Conservation (phyloP, 139 green algal genomes). For the Coccomyxa sp. region DNA sequence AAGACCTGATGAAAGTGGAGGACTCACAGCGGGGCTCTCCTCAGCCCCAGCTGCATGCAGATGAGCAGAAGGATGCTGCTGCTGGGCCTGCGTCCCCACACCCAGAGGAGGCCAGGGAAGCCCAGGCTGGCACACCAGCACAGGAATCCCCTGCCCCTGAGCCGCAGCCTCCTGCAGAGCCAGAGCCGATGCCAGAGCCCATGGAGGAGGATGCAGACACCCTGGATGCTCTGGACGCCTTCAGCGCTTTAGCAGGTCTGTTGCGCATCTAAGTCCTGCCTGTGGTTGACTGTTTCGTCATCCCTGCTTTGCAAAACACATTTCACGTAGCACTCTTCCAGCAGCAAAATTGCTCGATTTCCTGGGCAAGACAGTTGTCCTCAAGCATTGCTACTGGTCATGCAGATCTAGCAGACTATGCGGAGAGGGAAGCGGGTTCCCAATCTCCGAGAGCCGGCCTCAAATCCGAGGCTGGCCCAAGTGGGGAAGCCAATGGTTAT, state of each 20-base stretch:
- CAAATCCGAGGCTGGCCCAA: neutral
- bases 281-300: too few species aligned
- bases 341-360: too few species aligned
- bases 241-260: constrained; percentile 15
- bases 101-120: too few species aligned
- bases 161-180: neutral
- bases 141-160: too few species aligned
- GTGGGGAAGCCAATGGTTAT: neutral
- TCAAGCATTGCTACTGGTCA: too few species aligned
- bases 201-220: neutral
- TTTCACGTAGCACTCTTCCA: too few species aligned
- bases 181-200: neutral
- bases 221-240: constrained; percentile 11
- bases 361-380: too few species aligned
- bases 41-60: too few species aligned
- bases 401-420: constrained; percentile 7
- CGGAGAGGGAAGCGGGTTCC: neutral
- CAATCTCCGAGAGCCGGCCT: neutral
- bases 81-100: too few species aligned
- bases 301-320: neutral
- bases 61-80: too few species aligned
- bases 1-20: neutral
- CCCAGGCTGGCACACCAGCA: too few species aligned
- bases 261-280: too few species aligned
- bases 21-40: neutral